Base-by-base conservation (phyloP, 306 rosid species). In the Quercus rubra region DNA sequence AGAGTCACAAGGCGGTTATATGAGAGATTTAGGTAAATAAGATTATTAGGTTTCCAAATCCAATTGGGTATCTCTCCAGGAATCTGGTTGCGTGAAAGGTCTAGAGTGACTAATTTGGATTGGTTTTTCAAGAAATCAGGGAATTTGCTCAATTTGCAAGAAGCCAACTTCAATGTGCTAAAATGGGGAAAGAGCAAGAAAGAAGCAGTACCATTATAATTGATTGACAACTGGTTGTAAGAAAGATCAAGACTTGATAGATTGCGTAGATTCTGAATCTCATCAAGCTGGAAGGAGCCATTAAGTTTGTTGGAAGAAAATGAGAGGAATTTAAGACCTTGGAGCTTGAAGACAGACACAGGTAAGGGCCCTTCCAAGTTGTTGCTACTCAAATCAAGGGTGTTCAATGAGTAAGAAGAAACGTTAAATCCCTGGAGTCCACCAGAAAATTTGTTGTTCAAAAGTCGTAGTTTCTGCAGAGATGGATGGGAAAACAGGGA, bases 1-100 rank as follows among this genome's bases (percentile, higher is more conserved):
- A 82, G 10, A 19, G 21, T 23, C 3, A 0, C 11, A 10, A 92
- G 46, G 0, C 23, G 43, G 74, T 92, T 92, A 73, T 57, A 28
- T 35, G 97, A 90, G 49, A 92, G 87, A 71, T 90, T 92, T 49
- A 90, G 43, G 3, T 52, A 21, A 0, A 1, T 9, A 18, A 33
- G 72, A 19, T 33, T 0, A 67, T n/a, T 46, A 3, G n/a, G 28
- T 21, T 18, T 21, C 93, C 90, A 89, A 38, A 89, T 74, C 95
- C 93, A 89, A 5, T 4, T 51, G 28, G 97, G 94, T 30, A 90
- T 49, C 17, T 69, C 28, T 5, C 72, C 72, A 41, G 23, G 7
- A 55, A 83, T 78, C 52, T 81, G 62, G 52, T 88, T 88, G 15
- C 41, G 1, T 58, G 91, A 85, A 76, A 88, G 84, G 25, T 88